phyloP scores from a whole-genome alignment of 2,329 filamentous ascomycete genomes.

The Tolypocladium ovalisporum region DNA sequence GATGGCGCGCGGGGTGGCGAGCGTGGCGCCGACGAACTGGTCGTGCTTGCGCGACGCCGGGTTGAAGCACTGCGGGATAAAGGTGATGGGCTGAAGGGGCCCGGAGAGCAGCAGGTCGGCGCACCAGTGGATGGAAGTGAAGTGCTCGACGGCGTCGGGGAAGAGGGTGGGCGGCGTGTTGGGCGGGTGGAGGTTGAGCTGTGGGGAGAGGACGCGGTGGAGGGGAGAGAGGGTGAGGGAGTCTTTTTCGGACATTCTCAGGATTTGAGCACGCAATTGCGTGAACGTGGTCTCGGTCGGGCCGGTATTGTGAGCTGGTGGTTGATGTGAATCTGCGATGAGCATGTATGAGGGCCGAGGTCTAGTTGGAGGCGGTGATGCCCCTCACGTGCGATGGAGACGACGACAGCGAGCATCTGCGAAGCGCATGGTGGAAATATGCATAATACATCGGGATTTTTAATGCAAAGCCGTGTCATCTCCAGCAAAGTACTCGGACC shows the following conservation, averaged over 20 bases:
- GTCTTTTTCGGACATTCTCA: neutral
- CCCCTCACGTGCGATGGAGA: neutral
- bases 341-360: neutral
- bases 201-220: slow-evolving; percentile 19
- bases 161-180: slow-evolving; percentile 15
- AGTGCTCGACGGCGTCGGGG: slow-evolving; percentile 16
- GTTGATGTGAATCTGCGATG: neutral
- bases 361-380: neutral
- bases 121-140: slow-evolving; percentile 25
- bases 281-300: neutral
- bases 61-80: slow-evolving; percentile 21
- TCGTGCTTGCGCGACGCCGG: slow-evolving; percentile 16
- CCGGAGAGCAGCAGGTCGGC: slow-evolving; percentile 14
- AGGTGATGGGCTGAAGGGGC: slow-evolving; percentile 14
- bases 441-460: too few species aligned
- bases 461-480: too few species aligned
- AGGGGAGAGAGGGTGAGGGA: slow-evolving; percentile 3
- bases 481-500: too few species aligned
- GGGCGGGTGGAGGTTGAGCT: slow-evolving; percentile 16
- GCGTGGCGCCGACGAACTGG: slow-evolving; percentile 22
- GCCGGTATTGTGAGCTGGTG: neutral
- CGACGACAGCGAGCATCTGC: neutral
- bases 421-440: neutral
- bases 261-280: neutral
- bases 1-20: slow-evolving; percentile 16